phyloP scores from a whole-genome alignment of 257 asterid species.

The Plantago ovata region DNA sequence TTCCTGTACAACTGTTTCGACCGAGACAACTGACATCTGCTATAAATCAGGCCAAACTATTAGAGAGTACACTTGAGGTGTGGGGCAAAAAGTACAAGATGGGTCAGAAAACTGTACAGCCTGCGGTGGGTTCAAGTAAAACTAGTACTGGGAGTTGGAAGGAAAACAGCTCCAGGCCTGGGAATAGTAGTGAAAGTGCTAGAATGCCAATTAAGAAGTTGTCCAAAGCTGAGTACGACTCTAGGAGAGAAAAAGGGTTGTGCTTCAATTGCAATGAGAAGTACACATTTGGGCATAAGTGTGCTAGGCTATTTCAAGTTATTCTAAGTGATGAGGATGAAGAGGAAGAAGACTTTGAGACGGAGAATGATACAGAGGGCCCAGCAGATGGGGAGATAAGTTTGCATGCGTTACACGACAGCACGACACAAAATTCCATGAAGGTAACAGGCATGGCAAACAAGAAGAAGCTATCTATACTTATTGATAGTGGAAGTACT shows the following conservation, averaged over 20 bases:
- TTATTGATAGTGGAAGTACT: not conserved
- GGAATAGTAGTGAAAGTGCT: not conserved
- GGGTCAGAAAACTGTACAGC: not conserved
- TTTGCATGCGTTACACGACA: not conserved
- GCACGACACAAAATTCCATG: not conserved
- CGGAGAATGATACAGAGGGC: not conserved
- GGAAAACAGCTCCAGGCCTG: not conserved
- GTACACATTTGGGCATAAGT: not conserved
- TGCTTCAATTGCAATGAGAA: not conserved
- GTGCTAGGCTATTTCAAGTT: not conserved
- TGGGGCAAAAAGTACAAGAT: not conserved
- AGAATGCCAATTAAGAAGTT: not conserved
- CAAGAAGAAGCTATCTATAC: not conserved
- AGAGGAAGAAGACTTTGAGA: not conserved
- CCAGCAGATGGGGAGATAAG: not conserved
- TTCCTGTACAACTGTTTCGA: not conserved
- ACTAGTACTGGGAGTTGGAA: no score
- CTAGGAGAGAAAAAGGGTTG: not conserved
- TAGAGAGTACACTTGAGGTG: not conserved
- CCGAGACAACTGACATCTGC: not conserved
- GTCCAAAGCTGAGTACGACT: not conserved
- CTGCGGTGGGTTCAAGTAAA: not conserved
- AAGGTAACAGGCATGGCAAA: not conserved
- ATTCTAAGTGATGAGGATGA: not conserved
- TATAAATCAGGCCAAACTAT: not conserved